phyloP scores from a whole-genome alignment of 176 grass and related monocot genomes.

The Elaeis guineensis region DNA sequence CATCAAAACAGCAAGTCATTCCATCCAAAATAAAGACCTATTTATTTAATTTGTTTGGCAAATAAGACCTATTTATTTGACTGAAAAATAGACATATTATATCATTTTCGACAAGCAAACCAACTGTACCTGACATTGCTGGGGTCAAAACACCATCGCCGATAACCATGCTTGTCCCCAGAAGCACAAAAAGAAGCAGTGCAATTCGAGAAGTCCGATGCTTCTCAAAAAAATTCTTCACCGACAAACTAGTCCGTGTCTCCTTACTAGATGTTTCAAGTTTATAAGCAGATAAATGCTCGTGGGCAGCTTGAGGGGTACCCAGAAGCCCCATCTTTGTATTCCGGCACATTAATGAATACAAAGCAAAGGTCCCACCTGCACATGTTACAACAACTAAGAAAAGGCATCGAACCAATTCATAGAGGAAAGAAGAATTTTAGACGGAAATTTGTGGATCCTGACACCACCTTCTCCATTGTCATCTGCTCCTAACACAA shows the following conservation, averaged over 20 bases:
- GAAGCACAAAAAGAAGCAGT: conserved; percentile 62
- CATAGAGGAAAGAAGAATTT: too few species aligned
- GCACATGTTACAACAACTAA: not conserved
- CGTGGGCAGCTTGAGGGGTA: conserved; percentile 25
- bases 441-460: too few species aligned
- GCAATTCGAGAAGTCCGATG: conserved; percentile 39
- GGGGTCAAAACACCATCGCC: conserved; percentile 81
- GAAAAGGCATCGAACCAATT: too few species aligned
- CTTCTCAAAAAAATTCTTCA: conserved; percentile 63
- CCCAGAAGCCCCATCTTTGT: conserved; percentile 71
- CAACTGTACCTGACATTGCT: conserved; percentile 63
- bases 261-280: conserved; percentile 27
- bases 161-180: conserved; percentile 90
- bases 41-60: too few species aligned
- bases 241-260: conserved; percentile 35
- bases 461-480: conserved; percentile 59
- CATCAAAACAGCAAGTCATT: too few species aligned
- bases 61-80: too few species aligned
- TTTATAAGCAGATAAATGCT: conserved; percentile 29
- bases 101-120: too few species aligned
- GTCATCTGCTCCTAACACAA: conserved; percentile 80
- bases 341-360: conserved; percentile 71
- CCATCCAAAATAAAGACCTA: too few species aligned
- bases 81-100: too few species aligned
- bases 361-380: conserved; percentile 90